Percentiles rank a stretch among this genome's conserved stretches.
Conservation (phyloP, 2,329 filamentous ascomycete species). For the Chrysosporium keratinophilum region DNA sequence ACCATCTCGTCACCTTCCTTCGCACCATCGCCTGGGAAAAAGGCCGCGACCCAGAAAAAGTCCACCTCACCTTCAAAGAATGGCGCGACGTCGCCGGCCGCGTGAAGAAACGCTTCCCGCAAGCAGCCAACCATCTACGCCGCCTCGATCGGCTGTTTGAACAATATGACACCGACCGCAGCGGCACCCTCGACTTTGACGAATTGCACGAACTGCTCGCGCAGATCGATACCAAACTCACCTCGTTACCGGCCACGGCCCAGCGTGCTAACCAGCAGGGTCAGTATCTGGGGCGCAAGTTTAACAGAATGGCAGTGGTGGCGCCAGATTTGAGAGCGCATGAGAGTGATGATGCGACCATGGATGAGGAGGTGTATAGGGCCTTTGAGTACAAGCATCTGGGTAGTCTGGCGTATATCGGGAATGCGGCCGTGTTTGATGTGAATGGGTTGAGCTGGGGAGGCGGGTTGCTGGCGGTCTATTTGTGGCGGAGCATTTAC, state of each 20-base stretch:
- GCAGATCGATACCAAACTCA: slow-evolving; percentile 91
- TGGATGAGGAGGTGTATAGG: slow-evolving; percentile 86
- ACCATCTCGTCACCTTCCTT: slow-evolving; percentile 82
- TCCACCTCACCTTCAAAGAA: slow-evolving; percentile 75
- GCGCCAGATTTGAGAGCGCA: slow-evolving; percentile 67
- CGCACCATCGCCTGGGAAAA: slow-evolving; percentile 84
- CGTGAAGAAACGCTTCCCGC: slow-evolving; percentile 81
- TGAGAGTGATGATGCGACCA: slow-evolving; percentile 73
- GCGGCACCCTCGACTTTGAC: slow-evolving; percentile 84
- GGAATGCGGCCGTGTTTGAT: slow-evolving; percentile 93
- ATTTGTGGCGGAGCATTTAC: slow-evolving; percentile 91
- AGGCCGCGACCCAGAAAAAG: slow-evolving; percentile 77
- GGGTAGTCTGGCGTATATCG: slow-evolving; percentile 85
- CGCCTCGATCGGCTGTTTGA: slow-evolving; percentile 84
- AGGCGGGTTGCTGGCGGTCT: slow-evolving; percentile 84
- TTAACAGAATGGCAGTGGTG: slow-evolving; percentile 78
- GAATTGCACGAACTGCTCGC: slow-evolving; percentile 79
- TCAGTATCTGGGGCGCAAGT: slow-evolving; percentile 80
- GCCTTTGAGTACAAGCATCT: slow-evolving; percentile 91
- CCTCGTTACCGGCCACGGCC: slow-evolving; percentile 85
- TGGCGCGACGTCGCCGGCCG: slow-evolving; percentile 77
- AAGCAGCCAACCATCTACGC: slow-evolving; percentile 75
- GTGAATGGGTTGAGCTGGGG: slow-evolving; percentile 66
- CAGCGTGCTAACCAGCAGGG: slow-evolving; percentile 96
- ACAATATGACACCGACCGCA: slow-evolving; percentile 86